Evolutionary conservation across 169 alveolate species (phyloP), one percentile per base, ranked within the genome.

Genomic region (Cryptosporidium ryanae): DNA sequence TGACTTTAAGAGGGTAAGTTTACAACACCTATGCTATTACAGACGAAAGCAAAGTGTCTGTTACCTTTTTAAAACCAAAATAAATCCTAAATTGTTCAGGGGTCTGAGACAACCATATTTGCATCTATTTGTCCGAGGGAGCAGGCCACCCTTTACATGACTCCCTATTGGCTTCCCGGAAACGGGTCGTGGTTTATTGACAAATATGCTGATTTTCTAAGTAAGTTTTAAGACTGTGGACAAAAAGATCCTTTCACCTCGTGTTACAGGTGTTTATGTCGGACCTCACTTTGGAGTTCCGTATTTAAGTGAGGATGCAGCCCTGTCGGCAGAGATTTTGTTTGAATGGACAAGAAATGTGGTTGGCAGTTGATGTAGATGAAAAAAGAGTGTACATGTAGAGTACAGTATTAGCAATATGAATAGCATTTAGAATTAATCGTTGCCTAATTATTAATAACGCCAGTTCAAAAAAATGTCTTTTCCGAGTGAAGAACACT

Each of bases 131-230:
- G 87, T 13, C 71, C 87, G 17, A 61, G 59, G 27, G 87, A 76
- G 31, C 68, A 76, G 44, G 87, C 87, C 1, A 76, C 87, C 38
- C 38, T 76, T 18, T 76, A 76, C 27, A 34, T 76, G 64, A 76
- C 76, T n/a, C 87, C 87, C 1, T 76, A 76, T 29, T 76, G 87
- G 87, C 32, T 76, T 27, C 87, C 87, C 2, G 87, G 87, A 1
- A 76, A 76, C 27, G 87, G 87, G 8, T 76, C 87, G 17, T 59
- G 87, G 71, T 21, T 61, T 38, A 59, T 76, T 1, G 87, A 76
- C 17, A 55, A 59, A 44, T 25, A 55, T 38, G 87, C 87, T 31
- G 87, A 76, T 21, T 31, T 59, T 23, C 29, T 76, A 55, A 76
- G 87, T 76, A 76, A 59, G 87, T 76, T 4, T 10, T 21, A 1